Percentiles rank a stretch among this genome's conserved stretches.
These are phyloP conservation scores for Selenicereus undatus DNA, from an alignment of 148 eudicot species.

Conservation along the genomic window DNA sequence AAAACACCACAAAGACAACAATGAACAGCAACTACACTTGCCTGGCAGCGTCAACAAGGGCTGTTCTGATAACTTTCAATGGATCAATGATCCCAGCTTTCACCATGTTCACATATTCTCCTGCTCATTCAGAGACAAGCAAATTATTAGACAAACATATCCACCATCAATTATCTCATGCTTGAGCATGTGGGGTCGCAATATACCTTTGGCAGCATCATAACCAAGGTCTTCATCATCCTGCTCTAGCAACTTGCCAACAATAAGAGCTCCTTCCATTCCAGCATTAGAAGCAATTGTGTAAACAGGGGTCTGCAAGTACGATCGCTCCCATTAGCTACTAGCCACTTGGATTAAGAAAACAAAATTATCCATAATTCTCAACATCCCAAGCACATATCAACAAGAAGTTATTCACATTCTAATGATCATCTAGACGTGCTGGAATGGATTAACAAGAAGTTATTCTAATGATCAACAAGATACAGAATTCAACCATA, in stretches of 20 bases:
- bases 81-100: conserved; percentile 89
- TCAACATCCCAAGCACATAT: neutral
- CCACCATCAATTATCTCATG: neutral
- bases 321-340: no score
- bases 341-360: neutral
- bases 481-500: neutral
- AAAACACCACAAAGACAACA: neutral
- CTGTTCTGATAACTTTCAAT: conserved; percentile 86
- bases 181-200: neutral
- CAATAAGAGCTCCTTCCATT: conserved; percentile 84
- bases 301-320: conserved; percentile 67
- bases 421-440: no score
- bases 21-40: conserved; percentile 5
- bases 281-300: conserved; percentile 94
- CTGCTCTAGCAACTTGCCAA: conserved; percentile 87
- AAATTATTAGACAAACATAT: neutral
- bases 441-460: no score
- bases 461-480: neutral
- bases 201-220: conserved; percentile 87
- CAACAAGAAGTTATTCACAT: neutral
- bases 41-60: conserved; percentile 92
- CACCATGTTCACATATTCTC: conserved; percentile 88
- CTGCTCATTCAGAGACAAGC: conserved; percentile 33
- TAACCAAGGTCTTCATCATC: conserved; percentile 85
- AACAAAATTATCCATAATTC: neutral